phyloP scores from a whole-genome alignment of 2,329 filamentous ascomycete species.

The Ilyonectria mors-panacis region DNA sequence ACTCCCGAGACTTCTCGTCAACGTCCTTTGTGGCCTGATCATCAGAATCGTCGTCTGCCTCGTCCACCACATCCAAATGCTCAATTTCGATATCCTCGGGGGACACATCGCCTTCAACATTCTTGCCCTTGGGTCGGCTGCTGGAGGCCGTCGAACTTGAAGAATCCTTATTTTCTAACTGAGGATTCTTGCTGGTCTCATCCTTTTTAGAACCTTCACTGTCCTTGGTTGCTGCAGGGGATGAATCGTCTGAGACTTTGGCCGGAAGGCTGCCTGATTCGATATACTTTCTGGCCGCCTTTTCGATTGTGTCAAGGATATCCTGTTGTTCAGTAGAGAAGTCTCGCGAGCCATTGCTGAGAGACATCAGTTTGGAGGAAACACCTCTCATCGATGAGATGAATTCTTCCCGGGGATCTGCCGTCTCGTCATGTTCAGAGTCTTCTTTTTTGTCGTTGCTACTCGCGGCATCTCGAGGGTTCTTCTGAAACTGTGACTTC shows the following conservation, averaged over 20 bases:
- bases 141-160: constrained; percentile 1
- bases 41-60: constrained; percentile 46
- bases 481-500: constrained; percentile 50
- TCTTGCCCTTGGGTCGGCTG: constrained; percentile 33
- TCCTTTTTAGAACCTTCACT: constrained; percentile 18
- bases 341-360: constrained; percentile 55
- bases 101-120: constrained; percentile 44
- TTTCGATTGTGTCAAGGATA: constrained; percentile 65
- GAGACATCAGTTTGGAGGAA: constrained; percentile 60
- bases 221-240: constrained; percentile 22
- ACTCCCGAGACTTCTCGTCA: constrained; percentile 19
- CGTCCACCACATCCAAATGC: constrained; percentile 50
- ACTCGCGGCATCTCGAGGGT: constrained; percentile 33
- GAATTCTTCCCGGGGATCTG: constrained; percentile 50
- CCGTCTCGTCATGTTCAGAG: constrained; percentile 32
- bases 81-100: constrained; percentile 68
- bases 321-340: constrained; percentile 59
- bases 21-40: constrained; percentile 40
- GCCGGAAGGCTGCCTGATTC: constrained; percentile 51
- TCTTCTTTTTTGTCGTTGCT: constrained; percentile 40
- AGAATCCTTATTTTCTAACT: constrained; percentile 15
- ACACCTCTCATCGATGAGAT: constrained; percentile 56
- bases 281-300: constrained; percentile 67
- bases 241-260: constrained; percentile 35
- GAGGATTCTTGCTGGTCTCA: constrained; percentile 5